Evolutionary conservation across 495 filamentous ascomycete species (phyloP).

Genomic region (Glarea lozoyensis): DNA sequence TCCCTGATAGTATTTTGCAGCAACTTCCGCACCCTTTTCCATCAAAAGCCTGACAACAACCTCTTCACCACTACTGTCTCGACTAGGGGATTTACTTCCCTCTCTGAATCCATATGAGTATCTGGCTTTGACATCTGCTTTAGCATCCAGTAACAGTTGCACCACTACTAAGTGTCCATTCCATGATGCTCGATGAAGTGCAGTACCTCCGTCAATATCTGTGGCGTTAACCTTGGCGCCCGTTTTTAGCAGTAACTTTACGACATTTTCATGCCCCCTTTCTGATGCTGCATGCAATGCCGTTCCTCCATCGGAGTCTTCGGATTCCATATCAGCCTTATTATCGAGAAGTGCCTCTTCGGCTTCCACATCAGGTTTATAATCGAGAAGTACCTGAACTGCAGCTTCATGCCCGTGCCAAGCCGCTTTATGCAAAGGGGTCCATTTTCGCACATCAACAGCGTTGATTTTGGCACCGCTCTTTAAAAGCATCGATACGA

Average conservation of each 20-base stretch:
- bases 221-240: too few species aligned
- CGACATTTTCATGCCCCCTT: background rate
- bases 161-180: too few species aligned
- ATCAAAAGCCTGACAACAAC: background rate
- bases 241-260: background rate
- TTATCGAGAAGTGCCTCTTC: slow-evolving; percentile 18
- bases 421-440: background rate
- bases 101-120: too few species aligned
- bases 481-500: background rate
- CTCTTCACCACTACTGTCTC: too few species aligned
- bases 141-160: slow-evolving; percentile 19
- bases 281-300: background rate
- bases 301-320: background rate
- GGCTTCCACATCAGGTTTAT: slow-evolving; percentile 11
- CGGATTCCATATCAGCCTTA: slow-evolving; percentile 10
- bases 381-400: slow-evolving; percentile 14
- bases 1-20: background rate
- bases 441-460: background rate
- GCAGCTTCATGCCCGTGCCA: background rate
- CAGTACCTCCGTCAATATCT: background rate
- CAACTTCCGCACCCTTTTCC: background rate
- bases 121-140: slow-evolving; percentile 12
- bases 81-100: too few species aligned
- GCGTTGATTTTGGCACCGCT: background rate
- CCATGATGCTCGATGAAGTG: background rate